Evolutionary conservation across 1,284 basidiomycete genomes (phyloP).

Genomic region (Macrocystidia cucumis): DNA sequence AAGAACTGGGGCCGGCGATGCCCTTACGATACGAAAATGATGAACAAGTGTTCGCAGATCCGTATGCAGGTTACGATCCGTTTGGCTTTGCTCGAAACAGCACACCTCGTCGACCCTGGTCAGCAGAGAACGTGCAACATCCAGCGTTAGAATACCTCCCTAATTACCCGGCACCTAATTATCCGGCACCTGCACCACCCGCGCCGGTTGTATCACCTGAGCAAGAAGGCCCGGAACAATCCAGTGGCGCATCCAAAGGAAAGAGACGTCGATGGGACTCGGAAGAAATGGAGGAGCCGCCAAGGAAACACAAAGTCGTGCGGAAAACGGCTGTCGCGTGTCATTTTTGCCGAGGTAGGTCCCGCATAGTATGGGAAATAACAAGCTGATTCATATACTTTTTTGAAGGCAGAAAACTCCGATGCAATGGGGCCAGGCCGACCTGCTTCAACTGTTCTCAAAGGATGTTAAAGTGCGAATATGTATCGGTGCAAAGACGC

Average conservation of each 20-base stretch:
- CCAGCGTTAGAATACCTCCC: too few relatives aligned
- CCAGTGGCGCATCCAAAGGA: constrained; percentile 14
- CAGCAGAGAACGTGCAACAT: too few relatives aligned
- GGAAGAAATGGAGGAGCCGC: constrained; percentile 14
- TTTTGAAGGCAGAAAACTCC: constrained; percentile 55
- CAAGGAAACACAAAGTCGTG: constrained; percentile 22
- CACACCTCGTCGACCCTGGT: too few relatives aligned
- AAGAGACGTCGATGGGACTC: constrained; percentile 17
- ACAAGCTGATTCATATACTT: constrained; percentile 9
- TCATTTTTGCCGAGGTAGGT: constrained; percentile 65
- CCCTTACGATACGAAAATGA: too few relatives aligned
- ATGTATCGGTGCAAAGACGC: constrained; percentile 45
- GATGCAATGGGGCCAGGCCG: constrained; percentile 59
- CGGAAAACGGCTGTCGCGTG: constrained; percentile 57
- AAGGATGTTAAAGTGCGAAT: constrained; percentile 42
- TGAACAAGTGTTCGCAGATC: too few relatives aligned
- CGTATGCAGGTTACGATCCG: too few relatives aligned
- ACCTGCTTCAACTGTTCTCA: constrained; percentile 50
- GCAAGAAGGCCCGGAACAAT: constrained; percentile 9
- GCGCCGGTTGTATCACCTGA: constrained; percentile 12
- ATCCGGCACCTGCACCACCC: too few relatives aligned
- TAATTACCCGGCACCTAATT: too few relatives aligned
- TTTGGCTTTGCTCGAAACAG: too few relatives aligned
- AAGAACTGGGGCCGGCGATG: too few relatives aligned
- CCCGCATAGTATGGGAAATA: constrained; percentile 10